Base-by-base conservation (phyloP, 2,329 filamentous ascomycete species). In the Bipolaris zeicola region DNA sequence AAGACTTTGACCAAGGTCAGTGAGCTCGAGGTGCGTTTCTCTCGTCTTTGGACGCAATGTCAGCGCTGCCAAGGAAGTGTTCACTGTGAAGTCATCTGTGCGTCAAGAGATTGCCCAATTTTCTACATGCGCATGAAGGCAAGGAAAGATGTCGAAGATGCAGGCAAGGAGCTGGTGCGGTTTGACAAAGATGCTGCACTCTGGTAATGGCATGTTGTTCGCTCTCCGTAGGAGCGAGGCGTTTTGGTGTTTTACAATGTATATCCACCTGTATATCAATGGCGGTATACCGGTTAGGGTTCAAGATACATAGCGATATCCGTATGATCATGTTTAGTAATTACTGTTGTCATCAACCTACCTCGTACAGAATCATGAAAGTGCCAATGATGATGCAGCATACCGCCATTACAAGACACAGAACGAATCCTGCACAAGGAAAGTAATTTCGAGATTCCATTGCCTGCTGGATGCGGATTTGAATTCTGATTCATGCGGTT, bases 61-160 rank as follows among this genome's bases (percentile, higher is more conserved):
- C 95, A 99, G 80, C 84, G 95, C 39, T 99, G 95, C 76, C 95
- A 99, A 80, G 95, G 93, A 52, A 97, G 92, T 80, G 90, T 99
- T 85, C 95, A 99, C 79, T 95, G 92, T 76, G 95, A 99, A 77
- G 96, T 99, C 52, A 98, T 99, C 67, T 99, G 95, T 81, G 93
- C 89, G 61, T 94, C 89, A 75, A 90, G 92, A 76, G 95, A 99
- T 80, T 99, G 95, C 74, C 95, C 95, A 1, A 99, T 99, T 71
- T 99, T 99, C 78, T 99, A 99, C 77, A 99, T 99, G 95, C 88
- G 95, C 4, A 99, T 99, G 95, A 99, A 99, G 83, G 94, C 94
- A 31, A 96, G 97, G 85, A 99, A 99, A 82, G 95, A 99, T 75
- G 88, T 98, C 37, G 94, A 98, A 77, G 95, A 99, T 79, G 89